Evolutionary conservation across 176 grass and related monocot genomes (phyloP).

Genomic region (Themeda triandra): DNA sequence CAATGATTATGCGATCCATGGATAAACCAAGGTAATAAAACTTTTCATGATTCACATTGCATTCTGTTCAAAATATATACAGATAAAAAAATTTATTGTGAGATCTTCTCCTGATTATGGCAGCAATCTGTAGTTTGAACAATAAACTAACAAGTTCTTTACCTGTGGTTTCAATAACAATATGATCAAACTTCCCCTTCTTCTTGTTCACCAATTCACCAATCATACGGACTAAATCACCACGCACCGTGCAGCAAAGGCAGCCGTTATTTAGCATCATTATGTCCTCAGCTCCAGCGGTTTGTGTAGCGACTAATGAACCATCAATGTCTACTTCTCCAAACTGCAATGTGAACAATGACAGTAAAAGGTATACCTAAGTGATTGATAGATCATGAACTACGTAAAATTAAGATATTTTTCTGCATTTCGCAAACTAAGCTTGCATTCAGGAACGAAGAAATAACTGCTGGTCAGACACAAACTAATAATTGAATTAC

Average conservation of each 20-base stretch:
- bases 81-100: not conserved
- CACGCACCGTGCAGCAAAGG: constrained; percentile 96
- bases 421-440: not conserved
- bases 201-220: constrained; percentile 88
- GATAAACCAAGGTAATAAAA: not conserved
- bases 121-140: not conserved
- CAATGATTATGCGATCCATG: constrained; percentile 11
- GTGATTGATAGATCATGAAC: not conserved
- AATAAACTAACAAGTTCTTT: constrained; percentile 5
- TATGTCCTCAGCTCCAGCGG: constrained; percentile 90
- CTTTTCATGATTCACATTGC: not conserved
- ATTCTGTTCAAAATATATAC: not conserved
- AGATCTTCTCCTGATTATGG: not conserved
- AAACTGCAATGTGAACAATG: constrained; percentile 55
- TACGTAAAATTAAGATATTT: not conserved
- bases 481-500: not conserved
- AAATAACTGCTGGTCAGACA: not conserved
- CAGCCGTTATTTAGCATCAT: constrained; percentile 98
- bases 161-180: constrained; percentile 98
- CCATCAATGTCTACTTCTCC: constrained; percentile 97
- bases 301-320: constrained; percentile 87
- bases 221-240: constrained; percentile 98
- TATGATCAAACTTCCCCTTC: constrained; percentile 95
- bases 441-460: not conserved
- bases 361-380: constrained; percentile 2